Base-by-base conservation (phyloP, 1,139 yeast species). In the Kurtzmaniella natalensis region DNA sequence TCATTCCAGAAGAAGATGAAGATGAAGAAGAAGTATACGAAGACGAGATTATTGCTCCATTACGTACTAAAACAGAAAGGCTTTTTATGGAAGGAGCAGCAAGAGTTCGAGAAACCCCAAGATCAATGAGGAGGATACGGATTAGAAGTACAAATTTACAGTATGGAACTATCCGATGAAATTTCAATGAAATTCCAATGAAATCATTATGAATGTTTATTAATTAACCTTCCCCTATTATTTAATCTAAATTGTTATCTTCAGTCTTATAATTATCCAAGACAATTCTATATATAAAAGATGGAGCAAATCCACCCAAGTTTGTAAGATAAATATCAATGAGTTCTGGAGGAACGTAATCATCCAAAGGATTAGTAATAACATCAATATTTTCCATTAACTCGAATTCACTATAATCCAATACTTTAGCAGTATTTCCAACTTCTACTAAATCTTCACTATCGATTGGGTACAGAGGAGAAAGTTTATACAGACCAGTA, bases 221-320 rank as follows among this genome's bases (percentile, higher is more conserved):
- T n/a, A n/a, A n/a, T n/a, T n/a, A n/a, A n/a, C n/a, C n/a, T n/a
- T n/a, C n/a, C n/a, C n/a, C n/a, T n/a, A n/a, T n/a, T 13, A 24
- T 15, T 33, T 49, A 64, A 39, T 67, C 73, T 43, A 81, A 63
- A 49, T 73, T 72, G 39, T 77, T 85, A 59, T 89, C 96, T 50
- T 84, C 89, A 33, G 81, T 78, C 57, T 82, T 82, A 62, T 94
- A 94, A 59, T 89, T 88, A 60, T 94, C 99, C 65, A 89, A 76
- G 28, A 92, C 95, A 40, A 92, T 83, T 62, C 98, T 81, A 61
- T 94, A 94, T 36, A 92, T 83, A 61, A 92, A 94, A 45, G 94
- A 87, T 32, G 98, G 98, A 18, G 97, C 86, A 56, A 85, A 89
- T 19, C 97, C 97, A 31, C 98, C 98, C 41, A 88, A 76, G 55